Evolutionary conservation across 345 rosid species (phyloP).

Genomic region (Lagerstroemia speciosa): DNA sequence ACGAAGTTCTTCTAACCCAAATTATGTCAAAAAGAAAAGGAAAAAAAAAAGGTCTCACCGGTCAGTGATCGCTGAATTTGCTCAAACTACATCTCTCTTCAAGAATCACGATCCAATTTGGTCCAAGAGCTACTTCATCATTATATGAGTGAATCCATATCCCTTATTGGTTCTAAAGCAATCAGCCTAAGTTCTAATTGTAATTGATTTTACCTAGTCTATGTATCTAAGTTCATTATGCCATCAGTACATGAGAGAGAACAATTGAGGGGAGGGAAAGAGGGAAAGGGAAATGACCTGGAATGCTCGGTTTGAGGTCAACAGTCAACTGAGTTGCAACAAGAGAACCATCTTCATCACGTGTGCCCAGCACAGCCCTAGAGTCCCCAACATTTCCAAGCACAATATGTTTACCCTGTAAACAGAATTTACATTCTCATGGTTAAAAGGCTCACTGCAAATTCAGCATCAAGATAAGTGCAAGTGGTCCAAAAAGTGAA

Average conservation of each 20-base stretch:
- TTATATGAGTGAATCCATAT: no score
- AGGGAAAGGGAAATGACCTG: slow-evolving; percentile 49
- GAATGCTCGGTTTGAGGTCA: slow-evolving; percentile 97
- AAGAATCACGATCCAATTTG: no score
- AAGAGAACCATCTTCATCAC: slow-evolving; percentile 56
- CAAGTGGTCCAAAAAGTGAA: not conserved
- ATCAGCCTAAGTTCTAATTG: not conserved
- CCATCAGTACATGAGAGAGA: not conserved
- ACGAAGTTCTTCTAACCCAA: no score
- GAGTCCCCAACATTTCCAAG: slow-evolving; percentile 95
- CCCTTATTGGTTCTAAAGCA: no score
- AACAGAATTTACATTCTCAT: slow-evolving; percentile 8
- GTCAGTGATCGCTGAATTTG: no score
- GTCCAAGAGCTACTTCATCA: no score
- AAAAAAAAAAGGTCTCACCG: no score
- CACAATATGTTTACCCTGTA: slow-evolving; percentile 69
- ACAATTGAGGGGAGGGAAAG: not conserved
- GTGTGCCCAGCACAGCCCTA: slow-evolving; percentile 78
- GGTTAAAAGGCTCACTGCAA: not conserved
- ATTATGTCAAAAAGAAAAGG: no score
- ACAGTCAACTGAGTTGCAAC: slow-evolving; percentile 87
- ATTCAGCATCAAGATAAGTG: no score
- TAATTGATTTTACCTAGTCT: not conserved
- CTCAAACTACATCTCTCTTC: no score
- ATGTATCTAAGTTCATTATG: not conserved